Conservation (phyloP, 2,329 filamentous ascomycete species). For the Dactylellina cionopaga region DNA sequence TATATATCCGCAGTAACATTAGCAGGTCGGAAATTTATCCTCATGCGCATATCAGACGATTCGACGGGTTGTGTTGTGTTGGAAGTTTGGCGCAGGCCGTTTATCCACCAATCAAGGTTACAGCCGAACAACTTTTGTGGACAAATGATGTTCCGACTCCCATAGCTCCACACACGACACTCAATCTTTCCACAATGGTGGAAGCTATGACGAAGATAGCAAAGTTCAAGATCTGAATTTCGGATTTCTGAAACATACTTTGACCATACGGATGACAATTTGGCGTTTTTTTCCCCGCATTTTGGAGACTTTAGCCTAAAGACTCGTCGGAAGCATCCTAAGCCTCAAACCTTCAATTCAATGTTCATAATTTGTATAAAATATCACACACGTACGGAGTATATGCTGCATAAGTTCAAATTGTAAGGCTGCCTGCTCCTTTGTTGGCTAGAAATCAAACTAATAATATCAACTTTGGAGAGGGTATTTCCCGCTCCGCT, state of each 20-base stretch:
- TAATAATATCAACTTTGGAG: not conserved
- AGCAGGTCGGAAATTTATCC: conserved; percentile 2
- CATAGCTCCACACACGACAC: not conserved
- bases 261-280: not conserved
- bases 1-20: not conserved
- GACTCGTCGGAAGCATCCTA: conserved; percentile 1
- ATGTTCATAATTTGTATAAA: conserved; percentile 17
- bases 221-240: not conserved
- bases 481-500: conserved; percentile 7
- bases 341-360: conserved; percentile 10
- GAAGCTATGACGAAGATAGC: not conserved
- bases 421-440: too few species aligned
- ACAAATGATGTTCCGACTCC: conserved; percentile 41
- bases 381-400: not conserved
- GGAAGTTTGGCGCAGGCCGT: conserved; percentile 25
- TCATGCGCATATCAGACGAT: not conserved
- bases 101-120: conserved; percentile 48
- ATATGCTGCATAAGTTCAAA: not conserved
- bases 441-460: not conserved
- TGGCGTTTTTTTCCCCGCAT: conserved; percentile 17
- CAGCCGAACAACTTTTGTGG: not conserved
- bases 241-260: not conserved
- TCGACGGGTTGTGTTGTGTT: conserved; percentile 23
- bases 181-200: conserved; percentile 2
- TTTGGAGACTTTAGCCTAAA: conserved; percentile 40